phyloP scores from a whole-genome alignment of 371 early-diverging fungal species.

The Syncephalis plumigaleata region DNA sequence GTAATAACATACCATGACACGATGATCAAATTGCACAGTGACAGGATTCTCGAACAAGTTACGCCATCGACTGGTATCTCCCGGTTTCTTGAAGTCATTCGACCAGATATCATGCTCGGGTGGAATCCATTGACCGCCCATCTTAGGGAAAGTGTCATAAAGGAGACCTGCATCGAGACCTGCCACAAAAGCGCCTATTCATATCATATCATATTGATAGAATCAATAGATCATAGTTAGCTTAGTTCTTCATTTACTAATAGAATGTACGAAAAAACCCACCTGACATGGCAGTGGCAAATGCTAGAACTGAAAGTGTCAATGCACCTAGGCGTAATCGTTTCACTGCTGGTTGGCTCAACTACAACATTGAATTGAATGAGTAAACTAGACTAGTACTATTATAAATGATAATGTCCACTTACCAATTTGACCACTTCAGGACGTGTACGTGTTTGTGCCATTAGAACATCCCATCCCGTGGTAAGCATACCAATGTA shows the following conservation, averaged over 20 bases:
- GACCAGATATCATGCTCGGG: slow-evolving; percentile 55
- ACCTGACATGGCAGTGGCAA: slow-evolving; percentile 80
- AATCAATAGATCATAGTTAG: no score
- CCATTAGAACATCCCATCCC: slow-evolving; percentile 55
- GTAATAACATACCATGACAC: slow-evolving; percentile 41
- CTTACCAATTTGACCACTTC: neutral
- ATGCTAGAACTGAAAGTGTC: slow-evolving; percentile 43
- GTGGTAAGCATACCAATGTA: slow-evolving; percentile 60
- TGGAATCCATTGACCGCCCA: slow-evolving; percentile 64
- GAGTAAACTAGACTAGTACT: no score
- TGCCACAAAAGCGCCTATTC: slow-evolving; percentile 73
- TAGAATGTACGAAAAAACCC: no score
- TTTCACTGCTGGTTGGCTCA: slow-evolving; percentile 10
- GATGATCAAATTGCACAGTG: slow-evolving; percentile 90
- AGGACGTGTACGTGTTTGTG: neutral
- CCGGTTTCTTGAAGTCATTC: slow-evolving; percentile 26
- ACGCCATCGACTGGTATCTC: slow-evolving; percentile 32
- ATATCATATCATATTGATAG: neutral
- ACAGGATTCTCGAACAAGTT: slow-evolving; percentile 87
- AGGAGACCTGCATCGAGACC: slow-evolving; percentile 93
- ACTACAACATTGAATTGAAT: no score
- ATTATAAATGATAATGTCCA: neutral
- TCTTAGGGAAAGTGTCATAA: slow-evolving; percentile 87
- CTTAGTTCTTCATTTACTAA: no score
- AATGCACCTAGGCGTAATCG: slow-evolving; percentile 40